Evolutionary conservation across 345 rosid species (phyloP).

Genomic region (Rhizophora mangle): DNA sequence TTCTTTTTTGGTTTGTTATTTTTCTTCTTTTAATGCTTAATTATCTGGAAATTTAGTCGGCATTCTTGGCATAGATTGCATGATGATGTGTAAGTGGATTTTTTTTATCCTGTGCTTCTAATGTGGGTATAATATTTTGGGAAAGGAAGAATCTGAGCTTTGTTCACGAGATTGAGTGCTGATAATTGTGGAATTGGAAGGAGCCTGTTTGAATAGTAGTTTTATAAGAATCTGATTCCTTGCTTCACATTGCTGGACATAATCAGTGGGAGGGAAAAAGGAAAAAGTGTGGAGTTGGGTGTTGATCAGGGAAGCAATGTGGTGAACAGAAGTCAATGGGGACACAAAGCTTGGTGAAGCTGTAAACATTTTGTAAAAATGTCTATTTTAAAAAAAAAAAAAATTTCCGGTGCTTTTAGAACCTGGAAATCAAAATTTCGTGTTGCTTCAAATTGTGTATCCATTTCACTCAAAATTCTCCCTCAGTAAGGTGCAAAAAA

Average conservation of each 20-base stretch:
- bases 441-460: too few species aligned
- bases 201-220: not conserved
- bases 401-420: not conserved
- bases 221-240: slow-evolving; percentile 6
- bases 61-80: too few species aligned
- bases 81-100: not conserved
- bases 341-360: not conserved
- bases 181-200: not conserved
- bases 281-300: not conserved
- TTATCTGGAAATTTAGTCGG: not conserved
- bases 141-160: not conserved
- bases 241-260: not conserved
- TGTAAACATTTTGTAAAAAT: not conserved
- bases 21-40: not conserved
- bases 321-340: not conserved
- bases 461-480: too few species aligned
- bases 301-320: not conserved
- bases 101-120: not conserved
- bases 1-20: not conserved
- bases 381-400: too few species aligned
- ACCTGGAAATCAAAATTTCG: not conserved
- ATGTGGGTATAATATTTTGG: not conserved
- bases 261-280: not conserved
- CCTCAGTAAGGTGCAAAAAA: too few species aligned
- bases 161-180: not conserved